Evolutionary conservation across 257 asterid species (phyloP).

Genomic region (Rubia yunnanensis): DNA sequence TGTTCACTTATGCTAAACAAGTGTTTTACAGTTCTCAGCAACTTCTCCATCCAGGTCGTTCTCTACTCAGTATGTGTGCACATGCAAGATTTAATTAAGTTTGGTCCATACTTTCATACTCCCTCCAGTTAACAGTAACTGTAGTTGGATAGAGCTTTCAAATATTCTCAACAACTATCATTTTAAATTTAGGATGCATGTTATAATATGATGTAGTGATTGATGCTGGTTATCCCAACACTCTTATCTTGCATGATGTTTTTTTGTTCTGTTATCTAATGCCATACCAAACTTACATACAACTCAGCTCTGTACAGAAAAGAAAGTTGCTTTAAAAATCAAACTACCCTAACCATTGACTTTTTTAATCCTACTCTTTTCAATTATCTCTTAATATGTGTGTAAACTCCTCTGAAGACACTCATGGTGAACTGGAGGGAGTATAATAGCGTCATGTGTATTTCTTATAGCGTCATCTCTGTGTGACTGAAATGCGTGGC

Average conservation of each 20-base stretch:
- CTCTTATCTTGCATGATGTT: neutral
- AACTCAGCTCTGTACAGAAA: neutral
- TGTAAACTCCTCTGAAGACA: neutral
- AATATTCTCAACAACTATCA: too few relatives aligned
- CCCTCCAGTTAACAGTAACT: neutral
- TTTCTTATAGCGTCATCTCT: neutral
- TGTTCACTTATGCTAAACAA: neutral
- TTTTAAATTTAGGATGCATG: too few relatives aligned
- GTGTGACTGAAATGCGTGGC: neutral
- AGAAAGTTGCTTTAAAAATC: too few relatives aligned
- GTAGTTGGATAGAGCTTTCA: too few relatives aligned
- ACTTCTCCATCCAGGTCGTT: neutral
- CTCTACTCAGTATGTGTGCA: neutral
- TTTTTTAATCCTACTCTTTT: neutral
- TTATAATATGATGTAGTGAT: neutral
- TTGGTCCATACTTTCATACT: neutral
- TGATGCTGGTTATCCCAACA: neutral
- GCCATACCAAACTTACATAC: neutral
- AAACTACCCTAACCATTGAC: neutral
- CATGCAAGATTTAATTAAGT: neutral
- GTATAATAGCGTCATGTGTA: neutral
- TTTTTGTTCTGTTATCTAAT: neutral
- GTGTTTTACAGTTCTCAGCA: neutral
- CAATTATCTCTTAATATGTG: neutral
- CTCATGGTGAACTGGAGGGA: neutral